phyloP scores from a whole-genome alignment of 305 asterid species.

The Fraxinus albicans region DNA sequence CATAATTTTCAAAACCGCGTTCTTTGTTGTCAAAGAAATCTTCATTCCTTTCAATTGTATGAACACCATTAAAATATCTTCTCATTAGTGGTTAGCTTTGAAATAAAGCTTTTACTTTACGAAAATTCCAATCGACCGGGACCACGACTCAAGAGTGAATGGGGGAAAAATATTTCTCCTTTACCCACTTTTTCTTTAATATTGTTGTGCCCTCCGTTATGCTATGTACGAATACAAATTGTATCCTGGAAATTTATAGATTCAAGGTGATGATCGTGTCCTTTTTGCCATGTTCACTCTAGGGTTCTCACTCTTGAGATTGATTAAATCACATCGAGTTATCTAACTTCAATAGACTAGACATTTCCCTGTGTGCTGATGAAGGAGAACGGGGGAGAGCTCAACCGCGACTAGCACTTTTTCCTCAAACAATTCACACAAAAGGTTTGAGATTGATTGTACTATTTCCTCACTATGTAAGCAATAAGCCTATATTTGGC shows the following conservation, averaged over 20 bases:
- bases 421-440: no score
- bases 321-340: background rate
- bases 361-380: background rate
- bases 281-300: background rate
- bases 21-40: background rate
- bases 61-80: background rate
- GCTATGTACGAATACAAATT: background rate
- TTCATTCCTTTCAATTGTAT: background rate
- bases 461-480: no score
- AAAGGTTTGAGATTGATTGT: no score
- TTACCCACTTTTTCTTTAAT: background rate
- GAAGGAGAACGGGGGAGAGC: no score
- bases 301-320: background rate
- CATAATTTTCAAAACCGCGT: background rate
- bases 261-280: background rate
- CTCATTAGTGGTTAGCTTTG: background rate
- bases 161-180: background rate
- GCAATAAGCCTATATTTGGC: no score
- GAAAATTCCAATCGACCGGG: background rate
- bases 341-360: no score
- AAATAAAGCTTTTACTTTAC: background rate
- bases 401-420: no score
- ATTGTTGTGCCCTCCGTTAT: background rate
- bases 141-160: background rate
- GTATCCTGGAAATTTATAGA: no score